Evolutionary conservation across 23 red algal genomes (phyloP).

Genomic region (Agarophyton chilense): DNA sequence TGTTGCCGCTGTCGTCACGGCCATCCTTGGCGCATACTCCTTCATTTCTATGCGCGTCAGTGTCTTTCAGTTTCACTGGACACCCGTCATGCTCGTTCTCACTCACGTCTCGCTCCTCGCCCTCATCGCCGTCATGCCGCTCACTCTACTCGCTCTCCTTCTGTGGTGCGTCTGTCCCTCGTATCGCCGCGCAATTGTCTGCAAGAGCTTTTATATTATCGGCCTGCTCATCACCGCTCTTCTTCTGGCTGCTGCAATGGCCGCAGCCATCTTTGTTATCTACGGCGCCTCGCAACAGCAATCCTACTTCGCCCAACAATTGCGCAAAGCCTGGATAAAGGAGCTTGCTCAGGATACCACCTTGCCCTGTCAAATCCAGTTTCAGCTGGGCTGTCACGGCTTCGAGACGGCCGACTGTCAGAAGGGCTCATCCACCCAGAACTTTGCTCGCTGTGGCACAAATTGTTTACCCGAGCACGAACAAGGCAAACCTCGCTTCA

Average conservation of each 20-base stretch:
- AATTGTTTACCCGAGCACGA: constrained; percentile 39
- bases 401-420: constrained; percentile 62
- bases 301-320: constrained; percentile 29
- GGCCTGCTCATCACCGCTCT: constrained; percentile 22
- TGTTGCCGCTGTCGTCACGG: constrained; percentile 19
- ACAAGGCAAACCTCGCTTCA: constrained; percentile 35
- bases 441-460: constrained; percentile 58
- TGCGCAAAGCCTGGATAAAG: constrained; percentile 26
- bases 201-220: constrained; percentile 32
- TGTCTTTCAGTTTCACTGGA: constrained; percentile 60
- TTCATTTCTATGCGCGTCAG: constrained; percentile 51
- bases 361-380: constrained; percentile 56
- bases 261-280: constrained; percentile 51
- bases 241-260: constrained; percentile 32
- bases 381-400: constrained; percentile 37
- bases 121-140: constrained; percentile 15
- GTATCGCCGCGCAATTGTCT: background rate
- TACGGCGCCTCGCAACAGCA: constrained; percentile 32
- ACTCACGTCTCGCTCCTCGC: constrained; percentile 35
- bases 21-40: constrained; percentile 49
- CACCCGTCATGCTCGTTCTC: constrained; percentile 19
- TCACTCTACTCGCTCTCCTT: constrained; percentile 26
- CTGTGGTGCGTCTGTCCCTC: constrained; percentile 47
- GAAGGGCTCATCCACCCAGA: constrained; percentile 27
- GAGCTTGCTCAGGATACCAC: constrained; percentile 28